Base-by-base conservation (phyloP, 2,329 filamentous ascomycete genomes). In the Penicillium vulpinum region DNA sequence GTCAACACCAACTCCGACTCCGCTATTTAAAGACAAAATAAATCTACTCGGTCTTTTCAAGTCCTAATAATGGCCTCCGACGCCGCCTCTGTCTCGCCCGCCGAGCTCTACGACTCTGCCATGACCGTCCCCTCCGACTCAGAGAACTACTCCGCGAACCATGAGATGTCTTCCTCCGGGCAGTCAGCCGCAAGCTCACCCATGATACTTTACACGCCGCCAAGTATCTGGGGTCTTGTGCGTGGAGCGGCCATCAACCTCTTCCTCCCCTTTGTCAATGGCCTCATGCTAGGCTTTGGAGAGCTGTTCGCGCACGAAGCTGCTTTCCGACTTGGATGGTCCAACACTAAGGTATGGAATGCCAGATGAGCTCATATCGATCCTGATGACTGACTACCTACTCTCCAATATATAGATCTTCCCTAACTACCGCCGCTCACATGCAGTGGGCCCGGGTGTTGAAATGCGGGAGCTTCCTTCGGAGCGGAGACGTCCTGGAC, bases 231-330 rank as follows among this genome's bases (percentile, higher is more conserved):
- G 90, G 87, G 90, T 10, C 75, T 99, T 61, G 64, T 97, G 53
- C 86, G 93, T 54, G 91, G 94, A 36, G 91, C 92, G 16, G 92
- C 92, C 6, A 99, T 99, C 77, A 99, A 99, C 74, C 80, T 99
- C n/a, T 69, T 99, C 1, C 78, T 99, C 21, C 94, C 94, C 0
- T 99, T 99, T 70, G 86, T 99, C 70, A 99, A 99, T 77, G 94
- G 94, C 45, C 85, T 99, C 81, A 99, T 99, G 94, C 78, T 99
- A 69, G 94, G 94, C 2, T 97, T 99, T 70, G 94, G 94, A 65
- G 94, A 99, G 78, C 78, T 99, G 50, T 93, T 99, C 75, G 94
- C 94, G 53, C 94, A 99, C 72, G 94, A 99, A 79, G 88, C 91
- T 49, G 94, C 94, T 2, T 99, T 93, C 72, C 82, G 93, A 69